A percentile compares a stretch with the other conserved stretches of the same genome.
Conservation (phyloP, 2,329 filamentous ascomycete species). For the Colletotrichum musae region DNA sequence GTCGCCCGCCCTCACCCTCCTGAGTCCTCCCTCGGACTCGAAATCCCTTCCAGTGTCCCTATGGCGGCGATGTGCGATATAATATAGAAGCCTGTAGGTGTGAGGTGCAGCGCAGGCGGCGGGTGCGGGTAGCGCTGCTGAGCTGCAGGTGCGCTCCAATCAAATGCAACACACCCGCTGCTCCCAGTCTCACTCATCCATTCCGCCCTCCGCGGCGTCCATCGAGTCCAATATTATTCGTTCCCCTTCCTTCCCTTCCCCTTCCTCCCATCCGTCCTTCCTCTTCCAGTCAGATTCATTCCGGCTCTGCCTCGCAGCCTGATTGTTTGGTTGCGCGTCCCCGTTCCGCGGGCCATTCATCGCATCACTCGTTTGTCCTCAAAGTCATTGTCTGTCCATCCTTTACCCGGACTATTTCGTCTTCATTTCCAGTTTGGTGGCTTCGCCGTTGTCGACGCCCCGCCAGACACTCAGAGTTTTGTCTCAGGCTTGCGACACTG, state of each 20-base stretch:
- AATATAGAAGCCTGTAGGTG: constrained; percentile 1
- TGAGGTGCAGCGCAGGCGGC: neutral
- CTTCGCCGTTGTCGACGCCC: constrained; percentile 11
- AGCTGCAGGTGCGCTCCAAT: constrained; percentile 28
- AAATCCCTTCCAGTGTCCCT: too few species aligned
- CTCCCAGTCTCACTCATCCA: constrained; percentile 28
- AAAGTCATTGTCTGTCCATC: neutral
- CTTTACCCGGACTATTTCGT: neutral
- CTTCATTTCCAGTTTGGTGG: neutral
- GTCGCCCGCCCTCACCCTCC: constrained; percentile 3
- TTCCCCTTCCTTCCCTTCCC: constrained; percentile 13
- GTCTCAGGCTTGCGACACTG: constrained; percentile 32
- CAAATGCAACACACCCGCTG: constrained; percentile 7
- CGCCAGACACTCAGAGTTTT: constrained; percentile 3
- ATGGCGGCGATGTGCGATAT: constrained; percentile 16
- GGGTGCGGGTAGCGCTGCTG: neutral
- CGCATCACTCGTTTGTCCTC: constrained; percentile 12
- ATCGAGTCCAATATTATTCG: constrained; percentile 10
- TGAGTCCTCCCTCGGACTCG: neutral
- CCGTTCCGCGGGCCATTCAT: constrained; percentile 15
- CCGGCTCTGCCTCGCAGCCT: constrained; percentile 16
- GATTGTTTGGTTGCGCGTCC: constrained; percentile 9
- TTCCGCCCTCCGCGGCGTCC: constrained; percentile 11
- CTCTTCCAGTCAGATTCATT: neutral
- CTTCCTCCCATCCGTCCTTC: constrained; percentile 2